phyloP scores from a whole-genome alignment of 768 basidiomycete species.

The Coprinopsis marcescibilis region DNA sequence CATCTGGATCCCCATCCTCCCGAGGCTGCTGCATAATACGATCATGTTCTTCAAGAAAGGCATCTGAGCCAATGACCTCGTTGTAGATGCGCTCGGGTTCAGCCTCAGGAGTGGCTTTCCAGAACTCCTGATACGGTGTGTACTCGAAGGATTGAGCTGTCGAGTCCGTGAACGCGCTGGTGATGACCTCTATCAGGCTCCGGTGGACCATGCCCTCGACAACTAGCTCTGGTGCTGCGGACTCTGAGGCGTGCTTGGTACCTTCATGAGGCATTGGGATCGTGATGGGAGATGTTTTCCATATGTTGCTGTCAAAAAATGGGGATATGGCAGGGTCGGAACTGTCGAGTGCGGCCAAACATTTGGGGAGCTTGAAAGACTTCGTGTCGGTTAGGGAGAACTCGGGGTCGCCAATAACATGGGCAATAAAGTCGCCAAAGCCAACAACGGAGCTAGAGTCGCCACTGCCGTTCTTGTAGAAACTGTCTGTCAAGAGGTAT shows the following conservation, averaged over 20 bases:
- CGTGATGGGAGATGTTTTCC: background rate
- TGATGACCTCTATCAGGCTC: slow-evolving; percentile 8
- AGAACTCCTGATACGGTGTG: slow-evolving; percentile 13
- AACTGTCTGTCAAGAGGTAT: too few species aligned
- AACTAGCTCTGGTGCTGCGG: slow-evolving; percentile 14
- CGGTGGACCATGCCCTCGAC: slow-evolving; percentile 15
- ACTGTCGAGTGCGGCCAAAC: too few species aligned
- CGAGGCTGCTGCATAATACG: background rate
- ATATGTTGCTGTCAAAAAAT: too few species aligned
- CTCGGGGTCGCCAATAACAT: too few species aligned
- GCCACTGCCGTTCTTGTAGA: too few species aligned
- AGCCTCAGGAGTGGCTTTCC: slow-evolving; percentile 1
- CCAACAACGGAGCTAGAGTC: too few species aligned
- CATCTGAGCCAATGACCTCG: slow-evolving; percentile 18
- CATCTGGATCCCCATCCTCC: slow-evolving; percentile 8
- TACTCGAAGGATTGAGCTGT: slow-evolving; percentile 12
- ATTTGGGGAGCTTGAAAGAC: too few species aligned
- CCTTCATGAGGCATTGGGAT: background rate
- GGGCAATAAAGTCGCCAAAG: too few species aligned
- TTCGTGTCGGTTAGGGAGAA: too few species aligned
- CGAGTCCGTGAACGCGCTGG: slow-evolving; percentile 7
- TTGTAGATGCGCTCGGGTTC: slow-evolving; percentile 11
- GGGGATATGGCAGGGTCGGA: too few species aligned
- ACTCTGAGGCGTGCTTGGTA: slow-evolving; percentile 4
- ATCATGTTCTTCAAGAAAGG: slow-evolving; percentile 14